Evolutionary conservation across 208 protist species (phyloP), one percentile per base, ranked within the genome.

Genomic region (Blastocrithidia nonstop): DNA sequence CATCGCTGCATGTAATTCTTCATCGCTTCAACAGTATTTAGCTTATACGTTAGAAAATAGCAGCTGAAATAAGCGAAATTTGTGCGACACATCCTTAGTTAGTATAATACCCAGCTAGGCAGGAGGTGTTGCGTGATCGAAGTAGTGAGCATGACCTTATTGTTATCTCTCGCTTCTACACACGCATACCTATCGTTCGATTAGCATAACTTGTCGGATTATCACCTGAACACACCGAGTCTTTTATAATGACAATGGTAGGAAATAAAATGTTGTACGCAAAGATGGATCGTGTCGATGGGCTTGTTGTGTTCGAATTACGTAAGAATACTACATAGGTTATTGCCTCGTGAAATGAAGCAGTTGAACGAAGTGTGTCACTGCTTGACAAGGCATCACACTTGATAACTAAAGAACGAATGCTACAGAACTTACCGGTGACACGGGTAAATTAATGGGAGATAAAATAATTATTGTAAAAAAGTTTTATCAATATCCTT

Each of bases 121-220:
- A 74, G 44, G 57, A 62, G 45, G 59, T 96, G 45, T 63, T 98
- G 1, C 60, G 66, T 25, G 89, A 78, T 44, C 86, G 94, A 50
- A 91, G 95, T 57, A 92, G 90, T 32, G 95, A 97, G 59, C 91
- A 97, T 57, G 96, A 98, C 57, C 69, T 98, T 22, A 62, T 95
- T 27, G 88, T 97, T 2, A 78, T 97, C 35, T 61, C 90, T 15
- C 73, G 80, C 36, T 97, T 95, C 62, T 98, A 98, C 76, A 71
- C 66, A 6, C 89, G 92, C 19, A 92, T 97, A 38, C 67, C 66
- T n/a, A 69, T 93, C 0, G 45, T 50, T 22, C 86, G 94, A 43
- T 71, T 98, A 8, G 66, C 80, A 4, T 49, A 86, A 62, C 66
- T 98, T 3, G 77, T 98, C 5, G 73, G 91, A 15, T 71, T 97